Percentiles rank a stretch among this genome's conserved stretches.
phyloP scores from a whole-genome alignment of 2,329 filamentous ascomycete species.

The Talaromyces atroroseus region DNA sequence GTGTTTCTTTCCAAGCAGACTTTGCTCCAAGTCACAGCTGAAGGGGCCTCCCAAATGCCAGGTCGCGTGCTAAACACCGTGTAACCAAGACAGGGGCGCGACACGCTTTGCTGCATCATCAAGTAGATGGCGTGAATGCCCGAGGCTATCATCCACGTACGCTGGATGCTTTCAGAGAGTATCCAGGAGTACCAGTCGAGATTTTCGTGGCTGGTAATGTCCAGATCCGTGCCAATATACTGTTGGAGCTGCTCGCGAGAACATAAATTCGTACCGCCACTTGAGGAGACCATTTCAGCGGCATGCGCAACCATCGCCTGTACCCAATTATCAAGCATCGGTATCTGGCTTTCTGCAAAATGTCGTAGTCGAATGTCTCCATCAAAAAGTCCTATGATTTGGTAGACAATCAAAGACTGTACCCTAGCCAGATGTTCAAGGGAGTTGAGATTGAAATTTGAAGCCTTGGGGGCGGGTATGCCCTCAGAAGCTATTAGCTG shows the following conservation, averaged over 20 bases:
- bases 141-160: slow-evolving; percentile 5
- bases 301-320: slow-evolving; percentile 1
- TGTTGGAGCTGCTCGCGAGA: neutral
- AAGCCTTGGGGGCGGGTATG: neutral
- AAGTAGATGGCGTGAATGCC: slow-evolving; percentile 1
- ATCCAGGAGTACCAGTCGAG: slow-evolving; percentile 6
- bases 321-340: neutral
- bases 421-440: slow-evolving; percentile 6
- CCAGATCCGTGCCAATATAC: neutral
- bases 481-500: neutral
- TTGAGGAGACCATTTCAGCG: neutral
- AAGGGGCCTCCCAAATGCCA: neutral
- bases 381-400: slow-evolving; percentile 1
- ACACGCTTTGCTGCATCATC: neutral
- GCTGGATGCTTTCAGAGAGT: slow-evolving; percentile 5
- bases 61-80: neutral
- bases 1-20: neutral
- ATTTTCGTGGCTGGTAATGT: neutral
- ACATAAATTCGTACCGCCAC: neutral
- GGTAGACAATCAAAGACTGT: neutral
- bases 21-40: slow-evolving; percentile 1
- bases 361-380: neutral
- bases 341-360: neutral
- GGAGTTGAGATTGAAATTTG: neutral
- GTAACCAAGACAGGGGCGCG: neutral